A percentile compares a stretch with the other conserved stretches of the same genome.
Evolutionary conservation across 2,329 filamentous ascomycete genomes (phyloP).

Genomic region (Neonectria sp.): DNA sequence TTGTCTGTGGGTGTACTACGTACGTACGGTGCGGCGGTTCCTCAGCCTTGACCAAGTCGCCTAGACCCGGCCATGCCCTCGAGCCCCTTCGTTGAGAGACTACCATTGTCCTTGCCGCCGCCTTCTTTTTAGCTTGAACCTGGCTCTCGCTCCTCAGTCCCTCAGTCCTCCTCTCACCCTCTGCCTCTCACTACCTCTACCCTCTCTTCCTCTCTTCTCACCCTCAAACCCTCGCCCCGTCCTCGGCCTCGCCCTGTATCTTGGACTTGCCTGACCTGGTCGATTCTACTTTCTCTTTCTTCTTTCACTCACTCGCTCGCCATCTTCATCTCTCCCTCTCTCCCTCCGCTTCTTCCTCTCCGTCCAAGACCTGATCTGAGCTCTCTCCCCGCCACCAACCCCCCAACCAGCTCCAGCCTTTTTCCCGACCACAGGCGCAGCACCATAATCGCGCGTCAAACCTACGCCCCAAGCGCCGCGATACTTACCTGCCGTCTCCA

Average conservation of each 20-base stretch:
- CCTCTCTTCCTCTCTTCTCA: constrained; percentile 38
- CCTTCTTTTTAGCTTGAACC: constrained; percentile 42
- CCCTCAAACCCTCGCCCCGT: constrained; percentile 36
- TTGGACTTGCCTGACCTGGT: constrained; percentile 30
- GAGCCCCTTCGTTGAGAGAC: constrained; percentile 34
- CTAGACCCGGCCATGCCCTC: constrained; percentile 37
- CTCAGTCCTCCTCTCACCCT: constrained; percentile 36
- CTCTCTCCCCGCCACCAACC: constrained; percentile 47
- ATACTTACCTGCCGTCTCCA: constrained; percentile 34
- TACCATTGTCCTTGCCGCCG: constrained; percentile 43
- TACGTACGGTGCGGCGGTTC: constrained; percentile 31
- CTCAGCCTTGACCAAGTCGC: constrained; percentile 31
- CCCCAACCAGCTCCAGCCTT: constrained; percentile 35
- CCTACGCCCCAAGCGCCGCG: constrained; percentile 50
- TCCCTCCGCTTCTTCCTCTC: background rate
- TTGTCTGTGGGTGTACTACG: background rate
- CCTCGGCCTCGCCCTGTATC: constrained; percentile 40
- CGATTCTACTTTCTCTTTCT: constrained; percentile 25
- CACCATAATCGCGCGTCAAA: constrained; percentile 52
- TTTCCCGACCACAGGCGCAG: constrained; percentile 47
- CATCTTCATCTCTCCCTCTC: background rate
- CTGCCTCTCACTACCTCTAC: constrained; percentile 21
- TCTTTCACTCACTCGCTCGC: constrained; percentile 15
- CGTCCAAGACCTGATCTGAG: constrained; percentile 43
- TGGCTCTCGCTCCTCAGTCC: constrained; percentile 38